Evolutionary conservation across 2,329 filamentous ascomycete species (phyloP), one percentile per base, ranked within the genome.

Genomic region (Paraphaeosphaeria sporulosa): DNA sequence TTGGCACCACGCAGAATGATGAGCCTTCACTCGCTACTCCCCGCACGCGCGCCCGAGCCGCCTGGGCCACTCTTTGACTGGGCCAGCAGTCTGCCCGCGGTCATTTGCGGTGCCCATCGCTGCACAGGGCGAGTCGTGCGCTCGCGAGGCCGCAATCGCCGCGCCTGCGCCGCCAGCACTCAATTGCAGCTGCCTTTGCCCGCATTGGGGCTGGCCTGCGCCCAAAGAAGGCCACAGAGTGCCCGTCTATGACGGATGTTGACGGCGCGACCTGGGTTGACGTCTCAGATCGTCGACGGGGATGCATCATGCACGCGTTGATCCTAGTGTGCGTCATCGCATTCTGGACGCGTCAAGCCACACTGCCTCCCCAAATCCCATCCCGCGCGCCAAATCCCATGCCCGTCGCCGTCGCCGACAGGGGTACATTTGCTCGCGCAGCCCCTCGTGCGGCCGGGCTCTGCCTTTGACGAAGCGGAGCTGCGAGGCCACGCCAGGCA

Each of bases 311-410:
- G 25, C n/a, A 17, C 17, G 19, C 19, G 27, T 36, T 47, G 53
- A 48, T 44, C 55, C 44, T 44, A 48, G 47, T 13, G 42, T 58
- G 48, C 48, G 55, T 58, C 55, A 58, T 58, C 36, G 54, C 54
- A 42, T 49, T 40, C 34, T 40, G 21, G 27, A 38, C 53, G 49
- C 27, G 21, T 40, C 13, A 10, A 34, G 49, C 42, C 50, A 30
- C 50, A 53, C 6, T 8, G 17, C 15, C 50, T 3, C 25, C 23
- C 15, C 50, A n/a, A 27, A 43, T 38, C 38, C 25, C 25, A 36
- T 42, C 23, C 38, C 17, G 21, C 47, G 38, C 34, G 32, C 47
- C 17, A 19, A 52, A 17, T 52, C 19, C 15, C 46, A 42, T 53
- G 30, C 30, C 6, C 30, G 8, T 12, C 38, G 21, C 21, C 32